A percentile compares a stretch with the other conserved stretches of the same genome.
These are phyloP conservation scores for Glaciozyma martinii DNA, from an alignment of 768 basidiomycete genomes.

Conservation along the genomic window DNA sequence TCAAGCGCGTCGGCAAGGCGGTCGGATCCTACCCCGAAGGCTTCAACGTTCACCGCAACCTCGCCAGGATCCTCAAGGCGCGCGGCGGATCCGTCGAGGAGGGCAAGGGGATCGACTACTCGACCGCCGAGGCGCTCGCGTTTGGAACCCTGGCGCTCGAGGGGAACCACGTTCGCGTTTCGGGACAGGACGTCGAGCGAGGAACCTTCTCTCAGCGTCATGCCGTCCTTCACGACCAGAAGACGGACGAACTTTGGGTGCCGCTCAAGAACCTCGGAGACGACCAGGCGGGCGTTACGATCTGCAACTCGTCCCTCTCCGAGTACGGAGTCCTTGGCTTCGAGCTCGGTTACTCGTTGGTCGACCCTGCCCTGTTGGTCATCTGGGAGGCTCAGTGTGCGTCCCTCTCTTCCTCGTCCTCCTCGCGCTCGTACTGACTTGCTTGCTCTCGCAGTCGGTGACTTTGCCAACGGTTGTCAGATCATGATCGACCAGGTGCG, in stretches of 20 bases:
- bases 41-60: slow-evolving; percentile 83
- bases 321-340: slow-evolving; percentile 93
- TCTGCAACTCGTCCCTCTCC: slow-evolving; percentile 94
- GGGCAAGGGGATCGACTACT: slow-evolving; percentile 89
- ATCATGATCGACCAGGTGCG: slow-evolving; percentile 68
- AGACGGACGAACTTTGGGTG: slow-evolving; percentile 78
- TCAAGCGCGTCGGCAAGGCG: slow-evolving; percentile 74
- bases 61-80: slow-evolving; percentile 76
- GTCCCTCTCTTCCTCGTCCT: neutral
- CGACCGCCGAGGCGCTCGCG: slow-evolving; percentile 94
- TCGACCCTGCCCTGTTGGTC: slow-evolving; percentile 81
- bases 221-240: slow-evolving; percentile 92
- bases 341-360: slow-evolving; percentile 95
- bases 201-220: slow-evolving; percentile 99
- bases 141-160: slow-evolving; percentile 89
- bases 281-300: slow-evolving; percentile 81
- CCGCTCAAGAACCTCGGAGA: slow-evolving; percentile 80
- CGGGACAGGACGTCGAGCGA: slow-evolving; percentile 96
- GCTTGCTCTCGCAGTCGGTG: slow-evolving; percentile 51
- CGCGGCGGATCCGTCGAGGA: slow-evolving; percentile 89
- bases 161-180: slow-evolving; percentile 86
- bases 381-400: slow-evolving; percentile 92
- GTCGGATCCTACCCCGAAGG: slow-evolving; percentile 77
- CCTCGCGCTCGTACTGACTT: neutral
- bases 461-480: slow-evolving; percentile 96